phyloP scores from a whole-genome alignment of 345 rosid species.

The Rubroshorea leprosula region DNA sequence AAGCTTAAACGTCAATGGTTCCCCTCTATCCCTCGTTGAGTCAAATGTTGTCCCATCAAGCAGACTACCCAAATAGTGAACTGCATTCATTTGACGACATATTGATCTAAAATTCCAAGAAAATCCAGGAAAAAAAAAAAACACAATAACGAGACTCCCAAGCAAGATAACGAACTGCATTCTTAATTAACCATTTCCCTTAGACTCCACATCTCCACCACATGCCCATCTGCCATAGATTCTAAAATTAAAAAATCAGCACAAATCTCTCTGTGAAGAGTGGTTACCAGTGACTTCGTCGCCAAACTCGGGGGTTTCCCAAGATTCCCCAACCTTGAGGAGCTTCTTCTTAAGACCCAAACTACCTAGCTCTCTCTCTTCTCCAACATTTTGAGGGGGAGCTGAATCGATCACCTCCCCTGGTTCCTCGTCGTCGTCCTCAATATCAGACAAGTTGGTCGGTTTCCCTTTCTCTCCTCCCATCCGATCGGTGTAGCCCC shows the following conservation, averaged over 20 bases:
- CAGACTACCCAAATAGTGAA: slow-evolving; percentile 46
- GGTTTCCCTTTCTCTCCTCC: slow-evolving; percentile 19
- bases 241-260: no score
- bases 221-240: no score
- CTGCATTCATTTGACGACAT: slow-evolving; percentile 25
- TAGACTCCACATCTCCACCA: no score
- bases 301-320: slow-evolving; percentile 55
- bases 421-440: slow-evolving; percentile 46
- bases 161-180: no score
- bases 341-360: slow-evolving; percentile 47
- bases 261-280: no score
- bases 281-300: slow-evolving; percentile 45
- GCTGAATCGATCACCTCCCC: slow-evolving; percentile 63
- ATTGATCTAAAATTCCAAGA: slow-evolving; percentile 1
- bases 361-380: slow-evolving; percentile 40
- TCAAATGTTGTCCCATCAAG: slow-evolving; percentile 43
- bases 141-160: background rate
- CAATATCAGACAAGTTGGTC: slow-evolving; percentile 23
- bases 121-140: background rate
- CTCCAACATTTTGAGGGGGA: slow-evolving; percentile 53
- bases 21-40: slow-evolving; percentile 37
- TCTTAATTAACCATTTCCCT: no score
- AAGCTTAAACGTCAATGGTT: slow-evolving; percentile 37
- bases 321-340: slow-evolving; percentile 39
- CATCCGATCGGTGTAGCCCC: no score